Evolutionary conservation across 352 stramenopile species (phyloP), one percentile per base, ranked within the genome.

Genomic region (Globisporangium abappressorium): DNA sequence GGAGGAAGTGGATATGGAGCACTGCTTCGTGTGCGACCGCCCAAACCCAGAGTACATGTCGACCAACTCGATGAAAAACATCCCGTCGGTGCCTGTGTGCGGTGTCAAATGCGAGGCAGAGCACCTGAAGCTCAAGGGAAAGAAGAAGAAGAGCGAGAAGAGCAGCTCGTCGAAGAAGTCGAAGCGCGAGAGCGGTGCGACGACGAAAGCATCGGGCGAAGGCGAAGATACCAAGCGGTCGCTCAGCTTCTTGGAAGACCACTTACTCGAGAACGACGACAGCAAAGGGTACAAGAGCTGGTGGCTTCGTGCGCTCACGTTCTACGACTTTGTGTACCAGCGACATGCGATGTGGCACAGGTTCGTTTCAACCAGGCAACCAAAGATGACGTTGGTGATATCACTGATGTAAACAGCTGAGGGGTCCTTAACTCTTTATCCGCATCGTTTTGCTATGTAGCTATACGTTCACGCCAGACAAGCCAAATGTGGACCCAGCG

Each of bases 271-370:
- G 49, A 85, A 72, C 41, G 82, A 88, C 15, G 77, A 90, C 53
- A 76, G 76, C 64, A 90, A 90, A 58, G 81, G 82, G n/a, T 92
- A 93, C 71, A 93, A 91, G 68, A 94, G 86, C 66, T 94, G 86
- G 86, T 94, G 86, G 86, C 81, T 92, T 38, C 84, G 86, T 30
- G 86, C 86, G 14, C 70, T 94, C 20, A 86, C 86, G 38, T 93
- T 91, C 66, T 94, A 92, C 71, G 85, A 94, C 68, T 94, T 91
- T 68, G 83, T 92, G 49, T 94, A 93, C 68, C 86, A 94, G 64
- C 86, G 86, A 26, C 86, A 94, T 54, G 84, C 84, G 57, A 94
- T 94, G 86, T 93, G 86, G 84, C 84, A 94, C 68, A 90, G 72
- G 71, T 79, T 55, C 34, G 62, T 58, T 38, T 11, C 33, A 55